A percentile compares a stretch with the other conserved stretches of the same genome.
Conservation (phyloP, 2,329 filamentous ascomycete genomes). For the Onygena corvina region DNA sequence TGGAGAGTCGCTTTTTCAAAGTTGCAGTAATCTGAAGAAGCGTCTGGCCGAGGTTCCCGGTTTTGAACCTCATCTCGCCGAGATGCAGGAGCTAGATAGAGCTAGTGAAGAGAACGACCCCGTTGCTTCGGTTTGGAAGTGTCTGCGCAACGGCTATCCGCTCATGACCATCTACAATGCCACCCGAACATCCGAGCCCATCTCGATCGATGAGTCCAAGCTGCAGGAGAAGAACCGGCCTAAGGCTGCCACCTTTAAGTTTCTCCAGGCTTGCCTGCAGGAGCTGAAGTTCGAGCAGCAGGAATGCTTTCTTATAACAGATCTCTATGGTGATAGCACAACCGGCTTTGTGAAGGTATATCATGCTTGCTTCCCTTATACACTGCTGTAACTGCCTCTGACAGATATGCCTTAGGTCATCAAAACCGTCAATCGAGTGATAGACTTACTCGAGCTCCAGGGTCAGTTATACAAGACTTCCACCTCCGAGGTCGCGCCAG, state of each 20-base stretch:
- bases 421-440: constrained; percentile 80
- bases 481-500: constrained; percentile 38
- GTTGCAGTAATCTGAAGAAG: constrained; percentile 73
- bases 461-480: constrained; percentile 60
- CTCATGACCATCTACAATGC: constrained; percentile 83
- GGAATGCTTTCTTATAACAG: constrained; percentile 83
- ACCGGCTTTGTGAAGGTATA: constrained; percentile 87
- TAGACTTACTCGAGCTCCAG: constrained; percentile 70
- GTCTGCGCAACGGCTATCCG: constrained; percentile 71
- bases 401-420: constrained; percentile 48
- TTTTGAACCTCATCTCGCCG: constrained; percentile 61
- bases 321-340: constrained; percentile 86
- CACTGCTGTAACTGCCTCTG: not conserved
- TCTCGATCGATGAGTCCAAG: constrained; percentile 54
- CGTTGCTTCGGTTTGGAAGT: constrained; percentile 81
- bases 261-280: constrained; percentile 76
- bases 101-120: constrained; percentile 57
- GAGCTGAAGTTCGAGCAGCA: constrained; percentile 66
- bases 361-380: not conserved
- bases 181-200: constrained; percentile 55
- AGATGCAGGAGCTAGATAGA: constrained; percentile 58
- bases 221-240: constrained; percentile 60
- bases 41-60: constrained; percentile 71
- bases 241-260: constrained; percentile 83
- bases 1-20: constrained; percentile 92